Percentiles rank a stretch among this genome's conserved stretches.
Evolutionary conservation across 2,329 filamentous ascomycete genomes (phyloP).

Genomic region (Fusarium cicatricum): DNA sequence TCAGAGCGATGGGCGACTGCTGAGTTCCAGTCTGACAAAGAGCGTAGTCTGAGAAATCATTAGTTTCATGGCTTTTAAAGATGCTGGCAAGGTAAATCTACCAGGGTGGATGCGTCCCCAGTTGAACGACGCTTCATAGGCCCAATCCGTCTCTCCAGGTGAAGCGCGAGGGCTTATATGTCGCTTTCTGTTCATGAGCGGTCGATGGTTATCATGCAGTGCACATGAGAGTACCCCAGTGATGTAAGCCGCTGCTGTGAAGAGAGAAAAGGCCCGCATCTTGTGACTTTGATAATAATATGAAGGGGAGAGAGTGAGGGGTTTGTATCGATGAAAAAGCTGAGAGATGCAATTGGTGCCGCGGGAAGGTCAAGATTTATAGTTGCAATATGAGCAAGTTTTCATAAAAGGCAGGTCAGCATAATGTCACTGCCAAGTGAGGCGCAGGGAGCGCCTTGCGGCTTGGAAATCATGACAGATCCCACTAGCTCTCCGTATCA

Average conservation of each 20-base stretch:
- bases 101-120: constrained; percentile 31
- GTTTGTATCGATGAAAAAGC: neutral
- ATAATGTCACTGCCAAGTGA: constrained; percentile 26
- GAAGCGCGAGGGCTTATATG: constrained; percentile 20
- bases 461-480: neutral
- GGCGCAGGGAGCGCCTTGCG: neutral
- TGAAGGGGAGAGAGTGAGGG: neutral
- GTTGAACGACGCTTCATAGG: constrained; percentile 29
- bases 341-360: no score
- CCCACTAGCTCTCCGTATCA: neutral
- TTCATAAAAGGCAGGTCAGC: neutral
- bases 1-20: constrained; percentile 26
- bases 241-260: neutral
- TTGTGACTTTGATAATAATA: no score
- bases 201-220: constrained; percentile 20
- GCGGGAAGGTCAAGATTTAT: constrained; percentile 1
- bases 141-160: constrained; percentile 12
- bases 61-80: neutral
- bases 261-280: constrained; percentile 17
- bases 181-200: constrained; percentile 22
- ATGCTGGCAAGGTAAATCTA: neutral
- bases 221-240: constrained; percentile 10
- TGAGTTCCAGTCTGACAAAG: constrained; percentile 33
- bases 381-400: neutral
- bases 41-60: constrained; percentile 7